Evolutionary conservation across 2,329 filamentous ascomycete genomes (phyloP).

Genomic region (Penicillium sclerotiorum): DNA sequence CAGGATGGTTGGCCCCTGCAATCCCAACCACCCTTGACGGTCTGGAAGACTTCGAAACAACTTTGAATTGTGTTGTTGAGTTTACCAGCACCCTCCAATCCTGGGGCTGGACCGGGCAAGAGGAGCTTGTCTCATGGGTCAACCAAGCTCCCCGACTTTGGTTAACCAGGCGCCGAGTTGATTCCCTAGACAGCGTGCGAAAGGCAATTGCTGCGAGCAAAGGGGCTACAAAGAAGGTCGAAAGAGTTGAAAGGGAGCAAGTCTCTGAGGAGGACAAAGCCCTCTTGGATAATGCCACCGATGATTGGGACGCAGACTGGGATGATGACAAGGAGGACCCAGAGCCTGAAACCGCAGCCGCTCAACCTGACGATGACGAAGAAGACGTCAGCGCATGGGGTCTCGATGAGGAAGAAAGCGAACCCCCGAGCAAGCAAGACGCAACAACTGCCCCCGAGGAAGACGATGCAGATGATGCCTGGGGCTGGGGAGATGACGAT

Average conservation of each 20-base stretch:
- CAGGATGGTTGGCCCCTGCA: conserved; percentile 72
- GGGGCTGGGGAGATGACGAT: conserved; percentile 86
- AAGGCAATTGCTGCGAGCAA: conserved; percentile 68
- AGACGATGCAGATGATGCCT: conserved; percentile 63
- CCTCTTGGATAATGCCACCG: conserved; percentile 57
- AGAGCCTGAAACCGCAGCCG: conserved; percentile 17
- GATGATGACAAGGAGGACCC: conserved; percentile 64
- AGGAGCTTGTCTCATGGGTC: conserved; percentile 75
- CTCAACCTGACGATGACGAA: conserved; percentile 36
- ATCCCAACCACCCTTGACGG: conserved; percentile 75
- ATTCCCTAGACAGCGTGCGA: conserved; percentile 74
- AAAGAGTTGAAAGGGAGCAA: conserved; percentile 81
- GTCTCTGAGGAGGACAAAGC: conserved; percentile 71
- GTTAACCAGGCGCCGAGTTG: conserved; percentile 81
- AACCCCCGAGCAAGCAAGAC: conserved; percentile 16
- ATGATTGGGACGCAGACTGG: conserved; percentile 81
- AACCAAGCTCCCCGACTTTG: conserved; percentile 78
- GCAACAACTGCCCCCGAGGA: conserved; percentile 26
- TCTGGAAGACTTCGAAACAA: conserved; percentile 70
- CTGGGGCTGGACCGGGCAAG: conserved; percentile 63
- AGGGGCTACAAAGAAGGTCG: conserved; percentile 69
- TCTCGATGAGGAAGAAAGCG: conserved; percentile 47
- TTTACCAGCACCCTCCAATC: conserved; percentile 67
- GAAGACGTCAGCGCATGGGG: conserved; percentile 56
- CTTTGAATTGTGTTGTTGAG: conserved; percentile 64